Evolutionary conservation across 2,329 filamentous ascomycete genomes (phyloP), one percentile per base, ranked within the genome.

Genomic region (Coniochaeta ligniaria): DNA sequence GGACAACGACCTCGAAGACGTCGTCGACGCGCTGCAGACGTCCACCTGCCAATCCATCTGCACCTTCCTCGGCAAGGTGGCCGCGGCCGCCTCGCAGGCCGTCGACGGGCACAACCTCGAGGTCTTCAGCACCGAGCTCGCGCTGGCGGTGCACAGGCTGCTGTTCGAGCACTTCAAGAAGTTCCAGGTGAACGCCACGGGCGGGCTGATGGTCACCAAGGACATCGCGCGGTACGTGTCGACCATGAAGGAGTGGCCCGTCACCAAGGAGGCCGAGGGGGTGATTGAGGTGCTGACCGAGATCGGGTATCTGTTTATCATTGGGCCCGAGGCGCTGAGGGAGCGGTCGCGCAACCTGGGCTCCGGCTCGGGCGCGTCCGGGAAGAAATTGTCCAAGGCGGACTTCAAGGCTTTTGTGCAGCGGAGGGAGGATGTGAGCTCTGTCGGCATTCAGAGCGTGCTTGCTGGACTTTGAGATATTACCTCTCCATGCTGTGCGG

Each of bases 251-350:
- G 87, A 87, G 36, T 98, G 92, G 92, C 84, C 89, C 31, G 79
- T 93, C 45, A 81, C 83, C 59, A 87, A 87, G 67, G 85, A 90
- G 45, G 85, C 87, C 57, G 83, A 84, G 66, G 81, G 82, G 26
- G 84, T 85, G 59, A 84, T 97, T 65, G 94, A 99, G 76, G 84
- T 96, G 54, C 76, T 99, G 62, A 88, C 92, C 28, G 95, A 99
- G 78, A 92, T 99, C 61, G 94, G 93, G 12, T 97, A 93, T 70
- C 77, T 99, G 59, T 99, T 99, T 72, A 96, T 99, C 64, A 91
- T 99, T 69, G 91, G 92, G 2, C 85, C 88, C 12, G 90, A 93
- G 73, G 90, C 90, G 38, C 76, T 93, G 62, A 80, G 85, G 57
- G 90, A 93, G 74, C 83, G 89, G 67, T 83, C 87, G 59, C 79